phyloP scores from a whole-genome alignment of 2,329 filamentous ascomycete species.

The Cladophialophora exuberans region DNA sequence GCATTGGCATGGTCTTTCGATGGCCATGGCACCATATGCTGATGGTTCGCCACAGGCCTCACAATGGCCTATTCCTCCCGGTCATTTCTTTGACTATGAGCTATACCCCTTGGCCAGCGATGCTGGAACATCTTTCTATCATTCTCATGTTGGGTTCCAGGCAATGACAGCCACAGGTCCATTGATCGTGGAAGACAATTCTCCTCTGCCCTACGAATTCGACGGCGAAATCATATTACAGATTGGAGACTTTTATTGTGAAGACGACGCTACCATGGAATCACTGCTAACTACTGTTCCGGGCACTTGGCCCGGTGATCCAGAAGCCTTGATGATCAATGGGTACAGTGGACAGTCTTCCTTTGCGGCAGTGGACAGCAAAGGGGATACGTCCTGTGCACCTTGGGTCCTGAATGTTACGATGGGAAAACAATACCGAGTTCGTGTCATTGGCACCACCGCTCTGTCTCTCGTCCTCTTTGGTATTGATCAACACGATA shows the following conservation, averaged over 20 bases:
- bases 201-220: constrained; percentile 58
- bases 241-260: constrained; percentile 61
- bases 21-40: constrained; percentile 63
- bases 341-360: constrained; percentile 54
- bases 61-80: constrained; percentile 68
- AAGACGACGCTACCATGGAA: constrained; percentile 57
- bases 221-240: constrained; percentile 63
- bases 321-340: constrained; percentile 61
- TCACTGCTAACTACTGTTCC: constrained; percentile 53
- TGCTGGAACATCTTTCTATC: constrained; percentile 69
- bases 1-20: constrained; percentile 70
- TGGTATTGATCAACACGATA: constrained; percentile 60
- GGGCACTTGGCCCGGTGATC: constrained; percentile 64
- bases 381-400: constrained; percentile 37
- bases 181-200: constrained; percentile 60
- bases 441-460: constrained; percentile 63
- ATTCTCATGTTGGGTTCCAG: constrained; percentile 68
- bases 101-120: constrained; percentile 56
- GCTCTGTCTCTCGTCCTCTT: constrained; percentile 60
- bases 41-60: constrained; percentile 64
- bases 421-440: constrained; percentile 63
- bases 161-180: constrained; percentile 60
- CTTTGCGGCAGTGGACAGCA: constrained; percentile 34
- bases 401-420: constrained; percentile 62
- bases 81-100: constrained; percentile 70